These are phyloP conservation scores for Neonectria neomacrospora DNA, from an alignment of 2,329 filamentous ascomycete species.

Conservation along the genomic window DNA sequence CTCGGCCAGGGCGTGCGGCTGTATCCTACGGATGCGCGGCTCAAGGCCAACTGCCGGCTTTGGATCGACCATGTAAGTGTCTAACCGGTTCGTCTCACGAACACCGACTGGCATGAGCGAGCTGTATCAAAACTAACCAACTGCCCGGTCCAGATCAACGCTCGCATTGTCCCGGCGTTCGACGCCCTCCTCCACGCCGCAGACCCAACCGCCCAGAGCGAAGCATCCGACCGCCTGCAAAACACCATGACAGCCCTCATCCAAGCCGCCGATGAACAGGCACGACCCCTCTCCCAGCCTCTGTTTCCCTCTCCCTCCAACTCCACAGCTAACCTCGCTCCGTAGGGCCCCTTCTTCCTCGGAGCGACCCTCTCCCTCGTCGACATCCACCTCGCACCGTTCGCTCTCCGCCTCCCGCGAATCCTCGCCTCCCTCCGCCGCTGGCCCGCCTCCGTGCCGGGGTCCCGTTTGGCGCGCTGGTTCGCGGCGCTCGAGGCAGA, in stretches of 20 bases:
- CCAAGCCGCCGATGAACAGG: conserved; percentile 60
- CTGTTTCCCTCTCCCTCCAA: background rate
- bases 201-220: conserved; percentile 67
- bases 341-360: conserved; percentile 75
- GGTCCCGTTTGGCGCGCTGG: conserved; percentile 75
- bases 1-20: conserved; percentile 68
- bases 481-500: conserved; percentile 75
- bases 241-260: conserved; percentile 67
- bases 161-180: conserved; percentile 79
- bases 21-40: conserved; percentile 71
- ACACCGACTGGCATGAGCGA: background rate
- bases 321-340: background rate
- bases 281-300: conserved; percentile 34
- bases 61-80: conserved; percentile 81
- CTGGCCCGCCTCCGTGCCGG: conserved; percentile 72
- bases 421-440: conserved; percentile 72
- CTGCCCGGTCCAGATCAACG: conserved; percentile 69
- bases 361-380: conserved; percentile 67
- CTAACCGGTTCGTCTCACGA: background rate
- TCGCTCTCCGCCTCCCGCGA: conserved; percentile 74
- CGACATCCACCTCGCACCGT: conserved; percentile 80
- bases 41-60: conserved; percentile 78
- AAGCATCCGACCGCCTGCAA: conserved; percentile 70
- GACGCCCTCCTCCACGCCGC: conserved; percentile 77
- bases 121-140: conserved; percentile 6